Evolutionary conservation across 148 eudicot species (phyloP), one percentile per base, ranked within the genome.

Genomic region (Rhododendron ovatum): DNA sequence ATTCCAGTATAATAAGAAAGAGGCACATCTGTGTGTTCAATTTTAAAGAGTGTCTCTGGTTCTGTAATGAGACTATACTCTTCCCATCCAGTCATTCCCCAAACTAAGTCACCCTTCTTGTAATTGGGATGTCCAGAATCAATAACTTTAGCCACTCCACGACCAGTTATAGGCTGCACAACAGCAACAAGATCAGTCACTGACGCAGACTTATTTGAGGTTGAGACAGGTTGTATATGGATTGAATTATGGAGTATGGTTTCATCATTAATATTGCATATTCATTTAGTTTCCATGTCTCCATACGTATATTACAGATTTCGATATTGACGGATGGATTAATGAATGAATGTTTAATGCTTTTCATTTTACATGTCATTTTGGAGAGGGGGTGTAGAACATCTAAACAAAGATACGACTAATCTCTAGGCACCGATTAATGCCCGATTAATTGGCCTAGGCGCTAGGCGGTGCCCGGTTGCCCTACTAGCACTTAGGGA

Each of bases 1-100:
- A 94, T 88, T 82, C 98, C 98, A 0, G 93, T 90, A 84, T 91
- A 93, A 84, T 93, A 93, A 63, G 94, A 91, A 43, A 93, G 94
- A 73, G 95, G 98, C 55, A 93, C 93, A 82, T 93, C 94, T 14
- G 89, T 90, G 67, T 94, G 82, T 53, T 92, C 83, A 59, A 94
- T 93, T 80, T 94, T 94, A 81, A 91, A 86, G 15, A 91, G 69
- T 18, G 30, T n/a, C 30, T n/a, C 41, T 73, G 77, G 77, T 73
- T 28, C 37, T 73, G 88, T 84, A 47, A 90, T 81, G 37, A 91
- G 86, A 73, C 91, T 92, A 59, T 94, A 94, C 80, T 94, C 94
- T 87, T 92, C 96, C 93, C 93, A 94, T 59, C 92, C 88, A 37
- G 95, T 92, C 1, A 83, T 48, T 75, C 96, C 95, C 93, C 91